Base-by-base conservation (phyloP, 331 rosid genomes). In the Cydonia oblonga region DNA sequence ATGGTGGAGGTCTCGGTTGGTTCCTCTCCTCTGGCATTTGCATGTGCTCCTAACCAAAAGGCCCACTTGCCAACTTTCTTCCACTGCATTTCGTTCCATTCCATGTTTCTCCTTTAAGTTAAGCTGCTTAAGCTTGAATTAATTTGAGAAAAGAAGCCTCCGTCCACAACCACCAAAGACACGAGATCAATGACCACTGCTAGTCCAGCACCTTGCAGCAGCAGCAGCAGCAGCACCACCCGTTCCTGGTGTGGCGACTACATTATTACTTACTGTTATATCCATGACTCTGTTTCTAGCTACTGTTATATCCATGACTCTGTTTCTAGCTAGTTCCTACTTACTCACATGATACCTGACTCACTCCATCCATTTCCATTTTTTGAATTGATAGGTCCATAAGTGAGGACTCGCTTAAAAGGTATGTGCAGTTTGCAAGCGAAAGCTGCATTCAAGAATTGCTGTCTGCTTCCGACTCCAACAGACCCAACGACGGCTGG, bases 391-490 rank as follows among this genome's bases (percentile, higher is more conserved):
- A 5, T 8, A 60, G 97, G 97, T 91, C 97, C 12, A 84, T 89
- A 24, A 91, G 97, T 49, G 97, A 91, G 70, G 93, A 91, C 71
- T 91, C 97, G 0, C 78, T 91, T 2, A 91, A 82, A 76, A 86
- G 97, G 76, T 91, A 86, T 68, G 96, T 89, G 79, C 86, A 73
- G 35, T 91, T 87, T 80, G 97, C 97, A 0, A 91, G 96, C 59
- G 97, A 91, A 82, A 89, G 85, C 69, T 89, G 97, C 79, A 89
- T 91, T 69, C 96, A 91, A 18, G 97, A 91, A 70, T 80, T 91
- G 12, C 82, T 91, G 69, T 89, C 91, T 11, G 97, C 96, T 28
- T 87, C 97, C 3, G 97, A 81, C 73, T 84, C 90, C 16, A 87
- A 79, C 60, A 76, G 66, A 42, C 62, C 57, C 62, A 79, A 60